Base-by-base conservation (phyloP, 169 alveolate species). In the Toxoplasma gondii region DNA sequence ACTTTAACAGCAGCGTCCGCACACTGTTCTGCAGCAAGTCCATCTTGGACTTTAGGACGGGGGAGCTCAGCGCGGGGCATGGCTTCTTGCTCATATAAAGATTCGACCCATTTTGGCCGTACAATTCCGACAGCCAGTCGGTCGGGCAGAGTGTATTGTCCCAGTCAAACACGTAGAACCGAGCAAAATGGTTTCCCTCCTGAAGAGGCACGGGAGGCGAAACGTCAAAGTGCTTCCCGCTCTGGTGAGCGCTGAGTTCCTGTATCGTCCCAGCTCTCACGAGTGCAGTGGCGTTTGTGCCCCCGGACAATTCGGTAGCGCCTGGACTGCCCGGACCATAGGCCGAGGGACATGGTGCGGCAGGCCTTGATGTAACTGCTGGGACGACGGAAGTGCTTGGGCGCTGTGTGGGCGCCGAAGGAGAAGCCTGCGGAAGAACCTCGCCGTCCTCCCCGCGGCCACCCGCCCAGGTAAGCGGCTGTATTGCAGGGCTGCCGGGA, bases 131-230 rank as follows among this genome's bases (percentile, higher is more conserved):
- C 27, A 92, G 94, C 94, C 94, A 92, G 80, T 92, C 94, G 41
- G 94, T 92, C 31, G 94, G 94, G 53, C 94, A 92, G 34, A 92
- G 87, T 84, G 94, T 92, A 49, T 92, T 92, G 74, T 92, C 94
- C 94, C 94, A 92, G 88, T 92, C 94, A 41, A 92, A 92, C 45
- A 92, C 88, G 78, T 92, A 92, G 49, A 43, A 53, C 54, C 94
- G 69, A 34, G 94, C 94, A 58, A 82, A 92, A 2, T 82, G 41
- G 7, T 38, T 49, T 24, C 41, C 64, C 64, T 22, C 90, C 41
- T 16, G 53, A 82, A 67, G 90, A 2, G 53, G 22, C 17, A 39
- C 36, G 41, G 36, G 38, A 5, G 90, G 44, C 19, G 90, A 67
- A 36, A 78, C 39, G 49, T 31, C 43, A n/a, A 10, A 78, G 29